Evolutionary conservation across 139 green algal species (phyloP), one percentile per base, ranked within the genome.

Genomic region (Eudorina sp.): DNA sequence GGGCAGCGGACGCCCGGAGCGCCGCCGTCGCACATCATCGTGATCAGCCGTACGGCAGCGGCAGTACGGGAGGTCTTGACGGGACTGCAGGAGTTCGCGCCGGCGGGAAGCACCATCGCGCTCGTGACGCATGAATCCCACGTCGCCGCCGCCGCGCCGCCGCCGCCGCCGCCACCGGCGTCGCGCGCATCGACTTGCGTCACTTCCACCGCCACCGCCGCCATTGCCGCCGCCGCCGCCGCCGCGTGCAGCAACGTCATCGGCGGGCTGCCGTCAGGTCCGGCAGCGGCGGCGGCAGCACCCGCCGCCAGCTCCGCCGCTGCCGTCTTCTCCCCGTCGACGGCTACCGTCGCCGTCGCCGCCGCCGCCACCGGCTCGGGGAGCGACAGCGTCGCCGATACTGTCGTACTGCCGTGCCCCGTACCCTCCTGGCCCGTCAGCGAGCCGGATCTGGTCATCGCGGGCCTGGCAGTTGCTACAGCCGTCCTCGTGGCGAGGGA

Each of bases 41-140:
- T 87, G 8, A 78, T 87, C 62, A 87, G 81, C 66, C 81, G 81
- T 23, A 87, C 81, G 23, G 81, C 46, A 1, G 62, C 41, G 5
- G 81, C 81, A 23, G 66, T 87, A 13, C 64, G 64, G n/a, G 81
- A 68, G 45, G 81, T 87, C 29, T 45, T 87, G 45, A 31, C 62
- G 1, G 81, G 81, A 3, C 62, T 87, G 31, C 64, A 53, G 81
- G 81, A 78, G 60, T 87, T 78, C 6, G 81, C 81, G 3, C 81
- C 81, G 0, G 45, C 43, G 29, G 64, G 81, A 9, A 79, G 64
- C 46, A 79, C 81, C 45, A 78, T 87, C n/a, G 45, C 31, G 27
- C 46, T 87, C 2, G 29, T 87, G 23, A 87, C 81, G 3, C 81
- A 87, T 43, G 55, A 41, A 7, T 11, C 45, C 29, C 19, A 14